Conservation (phyloP, 805 yeast species). For the Kurtzmaniella fragi region DNA sequence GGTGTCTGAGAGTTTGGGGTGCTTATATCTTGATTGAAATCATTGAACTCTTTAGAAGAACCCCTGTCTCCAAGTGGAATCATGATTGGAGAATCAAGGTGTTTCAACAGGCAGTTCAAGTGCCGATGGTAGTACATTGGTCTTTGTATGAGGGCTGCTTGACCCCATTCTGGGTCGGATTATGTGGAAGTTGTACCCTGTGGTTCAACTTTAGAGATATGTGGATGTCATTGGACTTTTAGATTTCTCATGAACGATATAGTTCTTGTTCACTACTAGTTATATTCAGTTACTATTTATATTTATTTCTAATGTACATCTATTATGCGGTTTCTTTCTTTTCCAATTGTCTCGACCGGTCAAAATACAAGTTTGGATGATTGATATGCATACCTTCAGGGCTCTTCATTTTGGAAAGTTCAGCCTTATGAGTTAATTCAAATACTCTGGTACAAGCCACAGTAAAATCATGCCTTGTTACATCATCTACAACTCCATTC, state of each 20-base stretch:
- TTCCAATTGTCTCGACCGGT: slow-evolving; percentile 61
- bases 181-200: slow-evolving; percentile 42
- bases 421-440: slow-evolving; percentile 58
- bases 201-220: slow-evolving; percentile 36
- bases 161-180: slow-evolving; percentile 43
- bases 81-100: slow-evolving; percentile 29
- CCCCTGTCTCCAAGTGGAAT: slow-evolving; percentile 34
- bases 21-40: slow-evolving; percentile 34
- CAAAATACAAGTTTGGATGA: slow-evolving; percentile 88
- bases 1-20: slow-evolving; percentile 44
- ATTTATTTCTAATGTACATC: too few relatives aligned
- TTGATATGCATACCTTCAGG: slow-evolving; percentile 59
- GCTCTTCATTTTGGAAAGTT: slow-evolving; percentile 29
- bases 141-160: slow-evolving; percentile 40
- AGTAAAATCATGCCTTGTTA: slow-evolving; percentile 66
- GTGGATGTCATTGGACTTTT: slow-evolving; percentile 28
- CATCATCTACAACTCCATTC: slow-evolving; percentile 60
- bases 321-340: slow-evolving; percentile 10
- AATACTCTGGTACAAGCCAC: slow-evolving; percentile 87
- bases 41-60: slow-evolving; percentile 35
- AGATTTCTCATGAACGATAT: too few relatives aligned
- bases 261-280: too few relatives aligned
- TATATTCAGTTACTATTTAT: too few relatives aligned
- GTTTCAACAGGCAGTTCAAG: slow-evolving; percentile 33
- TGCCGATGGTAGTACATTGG: slow-evolving; percentile 43